Evolutionary conservation across 73 alveolate genomes (phyloP).

Genomic region (Paramecium biaurelia): DNA sequence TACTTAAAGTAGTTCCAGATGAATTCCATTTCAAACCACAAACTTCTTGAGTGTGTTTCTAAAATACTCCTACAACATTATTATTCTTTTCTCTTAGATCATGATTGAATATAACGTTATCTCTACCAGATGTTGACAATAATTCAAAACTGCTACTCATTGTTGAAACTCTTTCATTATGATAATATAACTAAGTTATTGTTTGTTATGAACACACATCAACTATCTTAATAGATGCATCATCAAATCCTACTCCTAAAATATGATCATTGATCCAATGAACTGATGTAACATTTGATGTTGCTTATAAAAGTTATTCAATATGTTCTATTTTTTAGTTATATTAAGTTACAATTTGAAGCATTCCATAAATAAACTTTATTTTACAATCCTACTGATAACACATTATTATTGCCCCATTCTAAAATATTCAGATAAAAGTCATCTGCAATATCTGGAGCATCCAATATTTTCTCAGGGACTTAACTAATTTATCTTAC

Average conservation of each 20-base stretch:
- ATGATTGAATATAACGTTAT: constrained; percentile 77
- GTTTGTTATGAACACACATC: constrained; percentile 73
- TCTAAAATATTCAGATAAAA: constrained; percentile 76
- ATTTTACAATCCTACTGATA: constrained; percentile 87
- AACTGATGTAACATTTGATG: constrained; percentile 53
- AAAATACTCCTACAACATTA: constrained; percentile 70
- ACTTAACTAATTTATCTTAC: constrained; percentile 37
- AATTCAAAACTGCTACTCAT: constrained; percentile 84
- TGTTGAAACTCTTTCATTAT: constrained; percentile 85
- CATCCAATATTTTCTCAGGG: constrained; percentile 62
- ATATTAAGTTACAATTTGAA: neutral
- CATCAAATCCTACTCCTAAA: constrained; percentile 79
- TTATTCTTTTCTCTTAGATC: constrained; percentile 84
- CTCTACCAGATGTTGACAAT: constrained; percentile 88
- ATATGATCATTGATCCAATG: constrained; percentile 31
- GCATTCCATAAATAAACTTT: constrained; percentile 90
- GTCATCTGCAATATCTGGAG: constrained; percentile 60
- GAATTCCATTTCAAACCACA: constrained; percentile 96
- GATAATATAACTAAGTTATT: constrained; percentile 78
- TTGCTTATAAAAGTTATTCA: neutral
- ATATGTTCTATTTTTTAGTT: neutral
- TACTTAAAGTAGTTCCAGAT: constrained; percentile 86
- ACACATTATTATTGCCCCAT: constrained; percentile 90
- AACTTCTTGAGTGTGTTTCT: constrained; percentile 90
- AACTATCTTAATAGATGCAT: constrained; percentile 87